Base-by-base conservation (phyloP, 108 stramenopile genomes). In the Fragilaria radians region DNA sequence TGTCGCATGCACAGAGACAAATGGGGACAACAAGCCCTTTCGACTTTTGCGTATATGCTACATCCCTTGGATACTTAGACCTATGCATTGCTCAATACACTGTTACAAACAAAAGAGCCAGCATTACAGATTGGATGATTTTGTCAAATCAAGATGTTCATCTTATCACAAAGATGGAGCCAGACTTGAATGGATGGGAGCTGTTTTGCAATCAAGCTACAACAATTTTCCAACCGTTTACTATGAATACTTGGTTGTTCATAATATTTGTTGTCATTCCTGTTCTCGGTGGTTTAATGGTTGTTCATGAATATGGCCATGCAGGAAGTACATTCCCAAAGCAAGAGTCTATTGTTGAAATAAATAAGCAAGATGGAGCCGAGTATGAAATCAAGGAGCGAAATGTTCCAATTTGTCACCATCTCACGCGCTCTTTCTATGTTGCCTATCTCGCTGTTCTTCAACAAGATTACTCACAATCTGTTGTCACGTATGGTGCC, bases 1-100 rank as follows among this genome's bases (percentile, higher is more conserved):
- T n/a, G n/a, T n/a, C n/a, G n/a, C n/a, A n/a, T n/a, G n/a, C n/a
- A n/a, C n/a, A n/a, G n/a, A n/a, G n/a, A n/a, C n/a, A n/a, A n/a
- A n/a, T n/a, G n/a, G n/a, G n/a, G n/a, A n/a, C n/a, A n/a, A n/a
- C n/a, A n/a, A n/a, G n/a, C n/a, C n/a, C n/a, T n/a, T 68, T 68
- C 46, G 61, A 62, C 46, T 62, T 47, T 28, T 68, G 67, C 48
- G 67, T 59, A 5, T 68, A 68, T 62, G 67, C 67, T n/a, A 56
- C 61, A 3, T 30, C 61, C 2, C 32, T 68, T 28, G 67, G 67
- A 1, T 68, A 47, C 32, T 27, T 68, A 0, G 67, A 68, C 24
- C 17, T 68, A n/a, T 68, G 67, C 26, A 28, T 68, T 4, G 54
- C 67, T n/a, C 61, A 62, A n/a, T 68, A 68, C 27, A 55, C 67